Evolutionary conservation across 75 land plant species (phyloP).

Genomic region (Larix kaempferi): DNA sequence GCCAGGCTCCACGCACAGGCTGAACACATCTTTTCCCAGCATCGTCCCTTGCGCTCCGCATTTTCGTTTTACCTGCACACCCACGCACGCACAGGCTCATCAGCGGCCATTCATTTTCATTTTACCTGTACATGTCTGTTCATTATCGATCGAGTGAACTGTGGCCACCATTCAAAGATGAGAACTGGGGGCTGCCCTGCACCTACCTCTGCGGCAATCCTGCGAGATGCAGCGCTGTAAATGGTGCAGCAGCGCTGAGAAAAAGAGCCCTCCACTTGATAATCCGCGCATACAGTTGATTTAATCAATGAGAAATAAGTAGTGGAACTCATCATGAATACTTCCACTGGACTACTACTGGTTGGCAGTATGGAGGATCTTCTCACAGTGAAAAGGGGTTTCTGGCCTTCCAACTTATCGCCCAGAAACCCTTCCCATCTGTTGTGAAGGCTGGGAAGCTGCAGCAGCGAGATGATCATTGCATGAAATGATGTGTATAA

Average conservation of each 20-base stretch:
- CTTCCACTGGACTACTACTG: background rate
- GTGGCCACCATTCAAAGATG: no score
- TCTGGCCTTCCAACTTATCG: slow-evolving; percentile 48
- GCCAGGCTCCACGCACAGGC: background rate
- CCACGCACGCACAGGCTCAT: no score
- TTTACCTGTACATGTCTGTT: no score
- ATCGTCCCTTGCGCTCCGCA: background rate
- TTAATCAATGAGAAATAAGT: background rate
- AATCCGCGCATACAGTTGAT: slow-evolving; percentile 4
- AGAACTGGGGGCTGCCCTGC: background rate
- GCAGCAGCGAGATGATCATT: background rate
- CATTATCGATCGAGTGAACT: no score
- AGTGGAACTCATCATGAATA: background rate
- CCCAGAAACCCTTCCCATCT: slow-evolving; percentile 67
- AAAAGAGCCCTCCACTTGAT: slow-evolving; percentile 56
- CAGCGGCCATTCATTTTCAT: no score
- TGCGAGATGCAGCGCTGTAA: background rate
- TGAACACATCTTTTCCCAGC: slow-evolving; percentile 2
- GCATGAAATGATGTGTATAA: background rate
- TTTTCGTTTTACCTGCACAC: slow-evolving; percentile 1
- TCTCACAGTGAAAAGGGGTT: slow-evolving; percentile 53
- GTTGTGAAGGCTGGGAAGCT: slow-evolving; percentile 67
- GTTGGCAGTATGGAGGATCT: slow-evolving; percentile 35
- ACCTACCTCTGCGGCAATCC: slow-evolving; percentile 1
- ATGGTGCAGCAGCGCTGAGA: slow-evolving; percentile 38